phyloP scores from a whole-genome alignment of 2,329 filamentous ascomycete genomes.

The Calonectria leucothoes region DNA sequence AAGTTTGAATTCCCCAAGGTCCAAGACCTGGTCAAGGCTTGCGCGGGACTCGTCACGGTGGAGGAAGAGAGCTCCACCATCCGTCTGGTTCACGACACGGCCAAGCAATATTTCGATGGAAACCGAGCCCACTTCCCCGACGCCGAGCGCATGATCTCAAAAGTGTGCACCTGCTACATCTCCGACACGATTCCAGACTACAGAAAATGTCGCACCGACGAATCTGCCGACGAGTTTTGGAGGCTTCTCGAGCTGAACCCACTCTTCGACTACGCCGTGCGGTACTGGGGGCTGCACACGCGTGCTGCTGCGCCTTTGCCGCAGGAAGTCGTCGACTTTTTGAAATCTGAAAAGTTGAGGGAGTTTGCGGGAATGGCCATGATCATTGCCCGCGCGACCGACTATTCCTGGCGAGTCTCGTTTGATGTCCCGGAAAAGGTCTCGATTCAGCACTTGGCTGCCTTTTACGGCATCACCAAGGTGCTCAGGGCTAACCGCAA shows the following conservation, averaged over 20 bases:
- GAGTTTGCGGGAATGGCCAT: neutral
- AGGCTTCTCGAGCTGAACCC: neutral
- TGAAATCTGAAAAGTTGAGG: neutral
- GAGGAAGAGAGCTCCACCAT: conserved; percentile 51
- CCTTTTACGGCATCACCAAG: neutral
- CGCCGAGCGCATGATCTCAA: neutral
- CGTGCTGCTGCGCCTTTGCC: neutral
- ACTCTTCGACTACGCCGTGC: neutral
- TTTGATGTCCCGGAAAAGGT: neutral
- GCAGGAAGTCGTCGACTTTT: neutral
- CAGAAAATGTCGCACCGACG: neutral
- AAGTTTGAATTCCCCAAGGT: conserved; percentile 46
- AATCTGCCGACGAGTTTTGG: neutral
- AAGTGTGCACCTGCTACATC: neutral
- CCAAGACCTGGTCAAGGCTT: conserved; percentile 49
- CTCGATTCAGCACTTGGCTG: neutral
- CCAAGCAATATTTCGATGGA: conserved; percentile 54
- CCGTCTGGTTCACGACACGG: conserved; percentile 56
- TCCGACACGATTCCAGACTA: neutral
- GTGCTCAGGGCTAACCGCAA: neutral
- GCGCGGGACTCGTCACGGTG: conserved; percentile 54
- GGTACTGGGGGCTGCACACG: neutral
- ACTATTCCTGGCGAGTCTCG: neutral
- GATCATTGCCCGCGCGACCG: neutral
- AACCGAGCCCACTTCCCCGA: conserved; percentile 41